Percentiles rank a stretch among this genome's conserved stretches.
Conservation (phyloP, 2,329 filamentous ascomycete genomes). For the Trichoderma atrobrunneum region DNA sequence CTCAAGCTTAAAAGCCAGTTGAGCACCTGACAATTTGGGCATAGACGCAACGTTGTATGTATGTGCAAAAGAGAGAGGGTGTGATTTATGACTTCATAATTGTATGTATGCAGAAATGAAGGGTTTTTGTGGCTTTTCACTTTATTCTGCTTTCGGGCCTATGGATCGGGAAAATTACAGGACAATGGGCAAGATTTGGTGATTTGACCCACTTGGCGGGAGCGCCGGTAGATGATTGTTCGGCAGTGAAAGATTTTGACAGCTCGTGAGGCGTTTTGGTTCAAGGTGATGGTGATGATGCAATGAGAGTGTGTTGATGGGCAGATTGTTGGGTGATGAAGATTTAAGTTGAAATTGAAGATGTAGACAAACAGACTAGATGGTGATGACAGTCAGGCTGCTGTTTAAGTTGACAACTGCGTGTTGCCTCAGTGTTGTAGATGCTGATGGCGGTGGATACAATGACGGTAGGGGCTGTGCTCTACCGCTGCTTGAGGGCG, state of each 20-base stretch:
- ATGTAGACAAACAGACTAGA: background rate
- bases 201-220: conserved; percentile 5
- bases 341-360: background rate
- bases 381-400: background rate
- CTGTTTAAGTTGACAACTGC: background rate
- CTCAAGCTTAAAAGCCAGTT: background rate
- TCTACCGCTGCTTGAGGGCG: background rate
- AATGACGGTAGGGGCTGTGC: background rate
- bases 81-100: background rate
- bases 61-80: background rate
- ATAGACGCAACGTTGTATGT: background rate
- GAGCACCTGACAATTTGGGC: background rate
- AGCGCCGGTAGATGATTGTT: background rate
- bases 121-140: background rate
- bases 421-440: background rate
- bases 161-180: background rate
- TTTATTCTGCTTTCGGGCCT: background rate
- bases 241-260: background rate
- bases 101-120: background rate
- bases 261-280: background rate
- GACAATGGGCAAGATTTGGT: background rate
- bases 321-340: background rate
- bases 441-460: background rate
- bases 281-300: background rate
- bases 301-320: background rate